Evolutionary conservation across 805 yeast species (phyloP).

Genomic region (Teunomyces aglyptinius): DNA sequence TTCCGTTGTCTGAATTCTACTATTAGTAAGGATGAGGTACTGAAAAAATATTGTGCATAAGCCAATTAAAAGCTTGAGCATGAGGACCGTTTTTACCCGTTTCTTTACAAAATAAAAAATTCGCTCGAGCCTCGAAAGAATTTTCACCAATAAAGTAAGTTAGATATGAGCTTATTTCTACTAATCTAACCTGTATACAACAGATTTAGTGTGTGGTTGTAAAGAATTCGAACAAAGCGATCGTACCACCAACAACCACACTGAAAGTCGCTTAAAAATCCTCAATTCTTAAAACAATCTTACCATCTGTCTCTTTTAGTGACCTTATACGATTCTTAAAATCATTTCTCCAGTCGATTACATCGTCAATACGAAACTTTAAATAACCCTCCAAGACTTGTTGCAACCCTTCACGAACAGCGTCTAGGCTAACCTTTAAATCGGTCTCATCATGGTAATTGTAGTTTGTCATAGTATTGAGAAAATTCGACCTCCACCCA

Average conservation of each 20-base stretch:
- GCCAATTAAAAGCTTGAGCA: too few species aligned
- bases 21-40: too few species aligned
- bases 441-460: slow-evolving; percentile 35
- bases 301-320: slow-evolving; percentile 30
- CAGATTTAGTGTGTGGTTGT: too few species aligned
- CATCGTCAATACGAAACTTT: slow-evolving; percentile 29
- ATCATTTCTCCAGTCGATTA: slow-evolving; percentile 39
- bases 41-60: too few species aligned
- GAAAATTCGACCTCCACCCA: slow-evolving; percentile 32
- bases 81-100: too few species aligned
- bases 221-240: too few species aligned
- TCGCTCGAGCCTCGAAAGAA: too few species aligned
- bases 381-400: slow-evolving; percentile 25
- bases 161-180: too few species aligned
- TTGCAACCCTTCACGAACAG: slow-evolving; percentile 35
- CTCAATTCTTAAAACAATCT: slow-evolving; percentile 36
- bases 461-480: slow-evolving; percentile 30
- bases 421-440: slow-evolving; percentile 23
- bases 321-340: slow-evolving; percentile 25
- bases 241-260: not conserved
- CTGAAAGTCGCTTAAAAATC: slow-evolving; percentile 21
- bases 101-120: too few species aligned
- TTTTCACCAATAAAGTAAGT: too few species aligned
- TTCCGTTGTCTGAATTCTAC: too few species aligned
- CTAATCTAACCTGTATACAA: too few species aligned